These are phyloP conservation scores for Colletotrichum echinochloae DNA, from an alignment of 2,329 filamentous ascomycete species.

Conservation along the genomic window DNA sequence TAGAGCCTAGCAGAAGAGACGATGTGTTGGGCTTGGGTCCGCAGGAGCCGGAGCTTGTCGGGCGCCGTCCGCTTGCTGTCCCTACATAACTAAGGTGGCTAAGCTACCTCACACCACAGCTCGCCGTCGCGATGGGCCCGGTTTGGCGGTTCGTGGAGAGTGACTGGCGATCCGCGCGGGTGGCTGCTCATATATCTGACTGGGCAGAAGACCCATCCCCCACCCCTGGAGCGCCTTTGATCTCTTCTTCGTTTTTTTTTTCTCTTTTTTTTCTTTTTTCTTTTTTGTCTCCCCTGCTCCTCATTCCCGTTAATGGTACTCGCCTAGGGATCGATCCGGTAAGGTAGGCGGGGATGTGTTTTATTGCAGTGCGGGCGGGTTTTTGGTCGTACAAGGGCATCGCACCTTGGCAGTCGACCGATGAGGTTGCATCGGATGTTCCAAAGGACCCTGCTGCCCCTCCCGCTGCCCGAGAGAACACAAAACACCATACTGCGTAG, in stretches of 20 bases:
- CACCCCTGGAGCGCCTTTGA: no score
- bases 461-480: background rate
- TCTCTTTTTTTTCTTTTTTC: no score
- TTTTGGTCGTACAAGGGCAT: background rate
- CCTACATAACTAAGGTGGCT: no score
- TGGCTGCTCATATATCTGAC: background rate
- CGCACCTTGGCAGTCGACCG: background rate
- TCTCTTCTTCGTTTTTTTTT: no score
- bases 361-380: slow-evolving; percentile 8
- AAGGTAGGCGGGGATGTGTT: slow-evolving; percentile 15
- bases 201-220: background rate
- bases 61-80: background rate
- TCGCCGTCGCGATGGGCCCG: background rate
- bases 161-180: slow-evolving; percentile 3
- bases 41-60: slow-evolving; percentile 4
- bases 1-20: background rate
- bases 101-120: background rate
- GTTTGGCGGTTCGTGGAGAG: background rate
- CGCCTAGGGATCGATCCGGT: background rate
- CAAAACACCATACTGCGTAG: background rate
- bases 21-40: background rate
- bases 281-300: background rate
- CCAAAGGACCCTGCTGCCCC: slow-evolving; percentile 3
- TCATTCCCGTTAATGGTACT: background rate
- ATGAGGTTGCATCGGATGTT: slow-evolving; percentile 2